Evolutionary conservation across 306 rosid genomes (phyloP).

Genomic region (Cicer pinnatifidum): DNA sequence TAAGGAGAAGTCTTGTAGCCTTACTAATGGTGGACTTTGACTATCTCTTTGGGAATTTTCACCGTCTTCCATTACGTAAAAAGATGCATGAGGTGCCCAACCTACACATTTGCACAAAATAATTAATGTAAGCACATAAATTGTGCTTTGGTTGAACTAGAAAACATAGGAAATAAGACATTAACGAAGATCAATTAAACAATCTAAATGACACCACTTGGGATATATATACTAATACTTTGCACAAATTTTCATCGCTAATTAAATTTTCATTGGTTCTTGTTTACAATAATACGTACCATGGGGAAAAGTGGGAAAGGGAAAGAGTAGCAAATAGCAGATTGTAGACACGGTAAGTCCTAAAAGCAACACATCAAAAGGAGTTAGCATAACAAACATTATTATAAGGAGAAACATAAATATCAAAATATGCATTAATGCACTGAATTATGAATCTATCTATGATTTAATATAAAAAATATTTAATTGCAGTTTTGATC

Average conservation of each 20-base stretch:
- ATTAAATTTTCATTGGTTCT: background rate
- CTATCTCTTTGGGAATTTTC: background rate
- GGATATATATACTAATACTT: too few species aligned
- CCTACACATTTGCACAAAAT: constrained; percentile 45
- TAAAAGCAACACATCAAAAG: constrained; percentile 39
- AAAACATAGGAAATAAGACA: too few species aligned
- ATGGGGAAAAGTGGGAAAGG: constrained; percentile 46
- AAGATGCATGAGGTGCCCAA: constrained; percentile 64
- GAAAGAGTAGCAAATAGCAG: constrained; percentile 59
- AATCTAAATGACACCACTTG: too few species aligned
- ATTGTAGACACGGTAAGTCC: constrained; percentile 49
- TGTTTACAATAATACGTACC: constrained; percentile 39
- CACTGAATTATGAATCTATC: background rate
- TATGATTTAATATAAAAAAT: background rate
- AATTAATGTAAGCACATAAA: background rate
- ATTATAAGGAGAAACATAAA: background rate
- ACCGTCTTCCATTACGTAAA: constrained; percentile 37
- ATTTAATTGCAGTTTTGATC: too few species aligned
- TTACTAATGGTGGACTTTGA: constrained; percentile 14
- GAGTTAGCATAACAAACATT: background rate
- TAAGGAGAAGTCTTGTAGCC: background rate
- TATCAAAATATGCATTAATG: background rate
- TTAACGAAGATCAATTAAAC: too few species aligned
- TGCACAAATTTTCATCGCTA: too few species aligned
- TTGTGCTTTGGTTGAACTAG: too few species aligned